Conservation (phyloP, 768 basidiomycete species). For the Lactarius psammicola region DNA sequence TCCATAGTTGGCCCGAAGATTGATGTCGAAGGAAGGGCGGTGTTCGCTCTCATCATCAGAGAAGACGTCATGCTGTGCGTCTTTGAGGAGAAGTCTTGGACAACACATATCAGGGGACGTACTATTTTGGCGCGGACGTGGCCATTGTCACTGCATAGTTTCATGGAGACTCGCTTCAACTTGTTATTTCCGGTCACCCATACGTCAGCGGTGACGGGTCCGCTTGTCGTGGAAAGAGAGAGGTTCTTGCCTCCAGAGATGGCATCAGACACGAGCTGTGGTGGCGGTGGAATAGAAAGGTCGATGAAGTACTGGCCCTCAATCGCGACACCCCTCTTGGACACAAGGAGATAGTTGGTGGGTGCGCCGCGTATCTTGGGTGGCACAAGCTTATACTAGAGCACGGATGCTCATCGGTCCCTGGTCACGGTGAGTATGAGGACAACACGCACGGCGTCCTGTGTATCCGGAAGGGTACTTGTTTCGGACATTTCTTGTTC, state of each 20-base stretch:
- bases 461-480: background rate
- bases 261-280: background rate
- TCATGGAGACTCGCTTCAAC: background rate
- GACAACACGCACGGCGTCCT: background rate
- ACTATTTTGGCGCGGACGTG: slow-evolving; percentile 5
- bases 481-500: background rate
- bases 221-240: slow-evolving; percentile 9
- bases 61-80: background rate
- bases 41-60: background rate
- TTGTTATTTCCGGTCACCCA: background rate
- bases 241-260: slow-evolving; percentile 3
- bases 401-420: background rate
- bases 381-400: background rate
- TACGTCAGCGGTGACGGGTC: background rate
- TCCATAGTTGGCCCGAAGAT: slow-evolving; percentile 5
- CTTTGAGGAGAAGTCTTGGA: background rate
- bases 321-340: background rate
- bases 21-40: slow-evolving; percentile 6
- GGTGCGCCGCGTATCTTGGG: background rate
- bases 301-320: slow-evolving; percentile 16
- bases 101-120: background rate
- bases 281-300: slow-evolving; percentile 1
- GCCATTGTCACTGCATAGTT: slow-evolving; percentile 1
- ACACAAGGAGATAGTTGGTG: slow-evolving; percentile 5
- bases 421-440: background rate